phyloP scores from a whole-genome alignment of 2,329 filamentous ascomycete genomes.

The Phoma herbarum region DNA sequence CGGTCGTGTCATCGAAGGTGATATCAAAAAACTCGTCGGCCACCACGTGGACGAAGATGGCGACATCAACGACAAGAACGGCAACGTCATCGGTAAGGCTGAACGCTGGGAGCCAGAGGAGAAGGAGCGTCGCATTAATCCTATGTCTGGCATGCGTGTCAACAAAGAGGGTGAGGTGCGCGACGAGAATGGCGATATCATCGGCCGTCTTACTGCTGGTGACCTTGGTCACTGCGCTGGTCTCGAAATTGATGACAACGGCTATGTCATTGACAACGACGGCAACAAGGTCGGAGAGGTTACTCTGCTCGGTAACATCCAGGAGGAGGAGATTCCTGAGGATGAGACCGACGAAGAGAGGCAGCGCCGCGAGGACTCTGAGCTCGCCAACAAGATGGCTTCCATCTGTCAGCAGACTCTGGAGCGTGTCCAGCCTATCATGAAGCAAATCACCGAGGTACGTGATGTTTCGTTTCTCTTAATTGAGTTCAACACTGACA shows the following conservation, averaged over 20 bases:
- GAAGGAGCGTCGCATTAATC: slow-evolving; percentile 65
- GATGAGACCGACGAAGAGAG: slow-evolving; percentile 58
- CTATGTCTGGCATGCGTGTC: slow-evolving; percentile 65
- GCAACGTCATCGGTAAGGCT: slow-evolving; percentile 62
- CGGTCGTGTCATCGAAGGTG: slow-evolving; percentile 60
- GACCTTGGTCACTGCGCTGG: slow-evolving; percentile 62
- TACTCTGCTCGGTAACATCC: slow-evolving; percentile 69
- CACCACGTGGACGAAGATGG: slow-evolving; percentile 62
- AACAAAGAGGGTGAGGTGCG: slow-evolving; percentile 64
- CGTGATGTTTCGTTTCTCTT: slow-evolving; percentile 35
- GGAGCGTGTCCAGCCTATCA: slow-evolving; percentile 83
- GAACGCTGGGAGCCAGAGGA: slow-evolving; percentile 63
- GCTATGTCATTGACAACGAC: slow-evolving; percentile 62
- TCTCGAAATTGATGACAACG: slow-evolving; percentile 62
- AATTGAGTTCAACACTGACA: slow-evolving; percentile 35
- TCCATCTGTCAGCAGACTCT: slow-evolving; percentile 78
- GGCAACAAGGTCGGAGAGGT: slow-evolving; percentile 71
- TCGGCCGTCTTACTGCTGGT: slow-evolving; percentile 61
- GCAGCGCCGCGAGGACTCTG: slow-evolving; percentile 68
- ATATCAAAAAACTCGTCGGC: slow-evolving; percentile 60
- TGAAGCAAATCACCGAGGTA: slow-evolving; percentile 85
- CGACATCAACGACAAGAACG: slow-evolving; percentile 63
- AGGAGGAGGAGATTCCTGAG: slow-evolving; percentile 64
- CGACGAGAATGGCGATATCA: slow-evolving; percentile 60
- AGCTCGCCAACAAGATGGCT: slow-evolving; percentile 80